These are phyloP conservation scores for Cladosporium sp. DNA, from an alignment of 2,329 filamentous ascomycete genomes.

Conservation along the genomic window DNA sequence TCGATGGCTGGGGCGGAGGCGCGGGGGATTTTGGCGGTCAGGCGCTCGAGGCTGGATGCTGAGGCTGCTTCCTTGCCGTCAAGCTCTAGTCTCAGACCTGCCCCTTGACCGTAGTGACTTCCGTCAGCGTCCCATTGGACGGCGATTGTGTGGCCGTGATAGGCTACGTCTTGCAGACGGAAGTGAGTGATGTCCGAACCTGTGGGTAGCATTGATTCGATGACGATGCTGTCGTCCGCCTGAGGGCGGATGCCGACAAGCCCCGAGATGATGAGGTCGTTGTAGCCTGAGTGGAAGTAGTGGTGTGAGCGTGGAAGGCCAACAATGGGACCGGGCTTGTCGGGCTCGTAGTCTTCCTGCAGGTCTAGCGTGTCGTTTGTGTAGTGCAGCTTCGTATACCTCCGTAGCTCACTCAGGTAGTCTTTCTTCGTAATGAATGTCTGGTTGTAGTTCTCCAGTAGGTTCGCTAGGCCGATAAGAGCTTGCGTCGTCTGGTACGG, in stretches of 20 bases:
- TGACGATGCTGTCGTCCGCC: slow-evolving; percentile 35
- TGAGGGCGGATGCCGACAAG: slow-evolving; percentile 40
- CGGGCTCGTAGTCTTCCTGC: slow-evolving; percentile 42
- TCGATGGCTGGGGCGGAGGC: slow-evolving; percentile 25
- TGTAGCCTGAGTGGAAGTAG: slow-evolving; percentile 44
- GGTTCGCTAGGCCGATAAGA: slow-evolving; percentile 38
- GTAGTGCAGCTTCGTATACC: slow-evolving; percentile 40
- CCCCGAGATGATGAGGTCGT: slow-evolving; percentile 39
- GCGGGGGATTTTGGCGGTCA: slow-evolving; percentile 24
- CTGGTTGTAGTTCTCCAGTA: slow-evolving; percentile 39
- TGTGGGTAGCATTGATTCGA: slow-evolving; percentile 37
- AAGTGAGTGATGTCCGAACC: slow-evolving; percentile 34
- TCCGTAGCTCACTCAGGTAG: slow-evolving; percentile 34
- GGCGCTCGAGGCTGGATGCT: slow-evolving; percentile 23
- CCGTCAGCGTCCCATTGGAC: slow-evolving; percentile 40
- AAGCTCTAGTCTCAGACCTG: slow-evolving; percentile 33
- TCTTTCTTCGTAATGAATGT: slow-evolving; percentile 27
- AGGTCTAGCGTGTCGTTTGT: slow-evolving; percentile 33
- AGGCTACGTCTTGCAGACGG: slow-evolving; percentile 37
- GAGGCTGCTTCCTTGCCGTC: slow-evolving; percentile 32
- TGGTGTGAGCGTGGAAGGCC: slow-evolving; percentile 40
- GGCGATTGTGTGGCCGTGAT: slow-evolving; percentile 39
- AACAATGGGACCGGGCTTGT: slow-evolving; percentile 39
- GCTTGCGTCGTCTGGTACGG: slow-evolving; percentile 42
- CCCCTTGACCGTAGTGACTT: slow-evolving; percentile 27